These are phyloP conservation scores for Rhizopogon salebrosus DNA, from an alignment of 768 basidiomycete species.

Conservation along the genomic window DNA sequence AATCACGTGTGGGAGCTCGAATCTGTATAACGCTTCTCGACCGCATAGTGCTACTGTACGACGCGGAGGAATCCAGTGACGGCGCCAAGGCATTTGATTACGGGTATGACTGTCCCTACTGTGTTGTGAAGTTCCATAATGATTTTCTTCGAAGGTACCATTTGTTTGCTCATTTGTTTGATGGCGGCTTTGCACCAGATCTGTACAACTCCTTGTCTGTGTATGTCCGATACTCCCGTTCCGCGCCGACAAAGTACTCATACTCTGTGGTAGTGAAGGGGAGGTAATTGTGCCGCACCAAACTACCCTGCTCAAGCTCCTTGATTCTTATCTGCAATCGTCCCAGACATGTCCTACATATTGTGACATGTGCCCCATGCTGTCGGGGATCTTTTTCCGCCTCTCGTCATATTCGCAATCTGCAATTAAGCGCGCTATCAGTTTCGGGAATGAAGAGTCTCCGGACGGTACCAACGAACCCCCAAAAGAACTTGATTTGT, in stretches of 20 bases:
- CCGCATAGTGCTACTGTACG: slow-evolving; percentile 63
- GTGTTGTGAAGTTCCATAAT: slow-evolving; percentile 5
- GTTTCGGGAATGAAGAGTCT: slow-evolving; percentile 12
- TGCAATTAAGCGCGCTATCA: slow-evolving; percentile 47
- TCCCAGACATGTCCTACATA: slow-evolving; percentile 34
- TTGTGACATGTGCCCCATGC: slow-evolving; percentile 46
- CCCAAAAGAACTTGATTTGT: slow-evolving; percentile 51
- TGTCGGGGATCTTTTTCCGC: slow-evolving; percentile 57
- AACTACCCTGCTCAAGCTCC: slow-evolving; percentile 79
- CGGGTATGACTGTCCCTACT: slow-evolving; percentile 41
- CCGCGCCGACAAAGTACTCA: slow-evolving; percentile 4
- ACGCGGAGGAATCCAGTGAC: slow-evolving; percentile 59
- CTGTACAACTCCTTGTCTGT: slow-evolving; percentile 58
- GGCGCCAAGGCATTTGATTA: slow-evolving; percentile 71
- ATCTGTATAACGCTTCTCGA: slow-evolving; percentile 69
- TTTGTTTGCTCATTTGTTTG: slow-evolving; percentile 59
- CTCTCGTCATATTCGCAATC: slow-evolving; percentile 53
- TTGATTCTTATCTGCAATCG: slow-evolving; percentile 79
- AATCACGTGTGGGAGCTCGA: slow-evolving; percentile 51
- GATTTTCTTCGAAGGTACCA: slow-evolving; percentile 44
- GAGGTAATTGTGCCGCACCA: slow-evolving; percentile 83
- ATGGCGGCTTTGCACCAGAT: slow-evolving; percentile 49
- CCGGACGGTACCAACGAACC: not conserved
- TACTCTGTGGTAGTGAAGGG: slow-evolving; percentile 39
- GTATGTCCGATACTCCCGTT: slow-evolving; percentile 34